Conservation (phyloP, 805 yeast species). For the Blastobotrys terrestris region DNA sequence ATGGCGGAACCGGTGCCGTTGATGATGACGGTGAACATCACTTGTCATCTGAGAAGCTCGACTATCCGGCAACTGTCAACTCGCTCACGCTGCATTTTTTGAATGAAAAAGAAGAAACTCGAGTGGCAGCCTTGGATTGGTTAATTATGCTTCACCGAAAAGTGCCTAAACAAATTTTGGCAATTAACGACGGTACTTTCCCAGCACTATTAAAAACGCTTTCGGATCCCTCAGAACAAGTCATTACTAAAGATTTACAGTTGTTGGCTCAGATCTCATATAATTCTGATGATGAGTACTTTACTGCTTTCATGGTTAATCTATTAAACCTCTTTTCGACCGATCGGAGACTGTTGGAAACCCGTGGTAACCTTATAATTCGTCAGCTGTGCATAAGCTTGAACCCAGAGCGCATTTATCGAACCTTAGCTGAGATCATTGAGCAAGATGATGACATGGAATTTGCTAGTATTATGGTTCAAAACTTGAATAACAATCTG, state of each 20-base stretch:
- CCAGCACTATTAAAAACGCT: slow-evolving; percentile 71
- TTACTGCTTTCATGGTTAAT: slow-evolving; percentile 67
- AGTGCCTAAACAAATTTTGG: slow-evolving; percentile 50
- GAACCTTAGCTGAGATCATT: slow-evolving; percentile 70
- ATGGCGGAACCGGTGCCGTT: slow-evolving; percentile 15
- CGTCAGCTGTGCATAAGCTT: slow-evolving; percentile 76
- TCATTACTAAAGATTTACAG: slow-evolving; percentile 65
- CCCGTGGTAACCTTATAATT: slow-evolving; percentile 75
- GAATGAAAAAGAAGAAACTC: slow-evolving; percentile 71
- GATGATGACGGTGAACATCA: not conserved
- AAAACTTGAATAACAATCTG: slow-evolving; percentile 77
- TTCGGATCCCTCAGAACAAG: slow-evolving; percentile 69
- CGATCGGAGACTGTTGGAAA: slow-evolving; percentile 60
- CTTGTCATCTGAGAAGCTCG: slow-evolving; percentile 27
- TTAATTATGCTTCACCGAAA: slow-evolving; percentile 70
- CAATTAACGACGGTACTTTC: slow-evolving; percentile 52
- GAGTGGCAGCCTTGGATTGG: slow-evolving; percentile 88
- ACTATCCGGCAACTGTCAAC: slow-evolving; percentile 57
- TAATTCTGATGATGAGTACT: slow-evolving; percentile 68
- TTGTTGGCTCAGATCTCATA: slow-evolving; percentile 66
- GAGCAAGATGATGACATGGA: slow-evolving; percentile 53
- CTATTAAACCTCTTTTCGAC: slow-evolving; percentile 62
- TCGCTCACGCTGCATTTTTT: slow-evolving; percentile 66
- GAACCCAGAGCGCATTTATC: slow-evolving; percentile 76
- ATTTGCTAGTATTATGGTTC: slow-evolving; percentile 76